phyloP scores from a whole-genome alignment of 306 rosid genomes.

The Medicago arabica region DNA sequence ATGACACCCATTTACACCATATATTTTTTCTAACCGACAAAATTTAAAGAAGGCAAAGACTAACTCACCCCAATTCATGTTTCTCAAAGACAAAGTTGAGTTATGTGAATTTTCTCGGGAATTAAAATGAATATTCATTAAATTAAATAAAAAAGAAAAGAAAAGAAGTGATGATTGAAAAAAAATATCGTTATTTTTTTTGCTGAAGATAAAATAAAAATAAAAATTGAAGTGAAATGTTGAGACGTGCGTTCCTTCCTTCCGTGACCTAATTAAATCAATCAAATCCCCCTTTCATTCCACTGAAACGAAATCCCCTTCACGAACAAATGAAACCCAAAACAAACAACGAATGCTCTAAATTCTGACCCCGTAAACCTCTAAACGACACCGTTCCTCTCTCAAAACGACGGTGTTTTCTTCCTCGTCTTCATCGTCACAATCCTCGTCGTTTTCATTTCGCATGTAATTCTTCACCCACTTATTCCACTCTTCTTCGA shows the following conservation, averaged over 20 bases:
- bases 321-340: neutral
- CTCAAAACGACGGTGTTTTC: constrained; percentile 48
- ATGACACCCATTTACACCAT: too few relatives aligned
- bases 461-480: constrained; percentile 47
- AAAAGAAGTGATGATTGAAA: too few relatives aligned
- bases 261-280: constrained; percentile 3
- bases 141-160: too few relatives aligned
- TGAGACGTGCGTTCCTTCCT: neutral
- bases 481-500: constrained; percentile 11
- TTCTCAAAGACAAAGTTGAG: too few relatives aligned
- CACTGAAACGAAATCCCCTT: neutral
- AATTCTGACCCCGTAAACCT: constrained; percentile 1
- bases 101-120: too few relatives aligned
- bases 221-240: neutral
- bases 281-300: neutral
- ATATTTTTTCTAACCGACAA: too few relatives aligned
- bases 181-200: neutral
- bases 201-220: neutral
- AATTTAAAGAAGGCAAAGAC: too few relatives aligned
- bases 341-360: neutral
- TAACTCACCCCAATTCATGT: too few relatives aligned
- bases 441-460: constrained; percentile 18
- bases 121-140: too few relatives aligned
- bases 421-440: constrained; percentile 8
- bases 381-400: constrained; percentile 44